Percentiles rank a stretch among this genome's conserved stretches.
phyloP scores from a whole-genome alignment of 331 rosid species.

The Ulmus americana region DNA sequence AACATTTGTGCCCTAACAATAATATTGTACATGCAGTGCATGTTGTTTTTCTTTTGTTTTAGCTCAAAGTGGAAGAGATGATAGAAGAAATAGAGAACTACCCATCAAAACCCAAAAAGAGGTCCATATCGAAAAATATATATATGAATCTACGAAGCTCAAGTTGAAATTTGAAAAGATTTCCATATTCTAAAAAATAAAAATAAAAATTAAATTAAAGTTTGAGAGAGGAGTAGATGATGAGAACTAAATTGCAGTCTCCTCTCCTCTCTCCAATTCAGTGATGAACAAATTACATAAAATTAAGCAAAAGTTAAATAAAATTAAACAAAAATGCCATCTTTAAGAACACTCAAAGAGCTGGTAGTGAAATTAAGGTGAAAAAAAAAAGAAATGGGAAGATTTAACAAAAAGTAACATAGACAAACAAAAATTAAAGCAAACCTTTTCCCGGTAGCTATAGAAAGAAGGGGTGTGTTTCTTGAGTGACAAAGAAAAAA shows the following conservation, averaged over 20 bases:
- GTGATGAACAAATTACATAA: background rate
- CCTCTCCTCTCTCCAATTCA: background rate
- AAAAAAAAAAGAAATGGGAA: background rate
- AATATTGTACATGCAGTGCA: background rate
- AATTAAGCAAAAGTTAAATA: background rate
- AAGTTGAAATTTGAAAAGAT: too few species aligned
- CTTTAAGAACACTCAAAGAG: background rate
- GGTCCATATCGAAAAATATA: background rate
- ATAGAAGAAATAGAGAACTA: background rate
- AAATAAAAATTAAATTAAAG: too few species aligned
- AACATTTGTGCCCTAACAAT: background rate
- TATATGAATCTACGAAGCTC: background rate
- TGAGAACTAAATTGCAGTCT: too few species aligned
- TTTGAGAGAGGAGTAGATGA: too few species aligned
- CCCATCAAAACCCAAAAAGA: background rate
- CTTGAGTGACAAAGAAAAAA: conserved; percentile 40
- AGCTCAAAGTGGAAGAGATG: background rate
- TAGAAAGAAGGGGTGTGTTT: background rate
- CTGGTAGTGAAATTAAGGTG: background rate
- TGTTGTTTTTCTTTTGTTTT: background rate
- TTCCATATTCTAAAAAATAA: too few species aligned
- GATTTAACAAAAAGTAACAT: background rate
- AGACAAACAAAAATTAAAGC: conserved; percentile 28
- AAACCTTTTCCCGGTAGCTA: conserved; percentile 15
- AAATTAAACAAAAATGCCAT: background rate